Evolutionary conservation across 805 yeast genomes (phyloP).

Genomic region (Komagataella kurtzmanii): DNA sequence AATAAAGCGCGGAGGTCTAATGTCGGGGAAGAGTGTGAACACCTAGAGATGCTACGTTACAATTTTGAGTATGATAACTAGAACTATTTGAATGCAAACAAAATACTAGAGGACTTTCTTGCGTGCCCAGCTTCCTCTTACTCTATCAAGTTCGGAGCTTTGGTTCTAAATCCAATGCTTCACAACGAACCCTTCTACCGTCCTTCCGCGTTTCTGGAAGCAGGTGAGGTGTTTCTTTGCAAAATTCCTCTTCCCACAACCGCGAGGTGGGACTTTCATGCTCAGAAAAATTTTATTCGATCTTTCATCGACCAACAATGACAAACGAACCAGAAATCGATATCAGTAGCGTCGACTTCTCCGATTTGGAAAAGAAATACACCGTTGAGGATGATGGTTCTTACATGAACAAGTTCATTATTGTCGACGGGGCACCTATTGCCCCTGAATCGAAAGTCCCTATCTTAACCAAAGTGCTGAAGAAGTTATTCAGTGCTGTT

Average conservation of each 20-base stretch:
- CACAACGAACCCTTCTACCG: neutral
- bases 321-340: slow-evolving; percentile 26
- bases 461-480: slow-evolving; percentile 71
- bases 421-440: slow-evolving; percentile 91
- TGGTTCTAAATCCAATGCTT: neutral
- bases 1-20: neutral
- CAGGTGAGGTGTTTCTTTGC: neutral
- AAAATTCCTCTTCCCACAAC: neutral
- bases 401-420: slow-evolving; percentile 63
- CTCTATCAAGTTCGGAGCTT: neutral
- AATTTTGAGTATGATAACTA: neutral
- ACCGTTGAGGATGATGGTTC: slow-evolving; percentile 40
- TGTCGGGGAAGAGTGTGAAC: neutral
- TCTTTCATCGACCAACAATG: neutral
- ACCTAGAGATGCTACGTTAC: neutral
- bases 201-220: neutral
- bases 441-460: slow-evolving; percentile 86
- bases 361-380: slow-evolving; percentile 74
- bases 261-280: neutral
- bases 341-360: slow-evolving; percentile 52
- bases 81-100: too few species aligned
- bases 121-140: too few species aligned
- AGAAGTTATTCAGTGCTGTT: slow-evolving; percentile 62
- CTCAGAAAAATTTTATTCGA: neutral
- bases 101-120: too few species aligned